phyloP scores from a whole-genome alignment of 768 basidiomycete species.

The Lentinus brumalis region DNA sequence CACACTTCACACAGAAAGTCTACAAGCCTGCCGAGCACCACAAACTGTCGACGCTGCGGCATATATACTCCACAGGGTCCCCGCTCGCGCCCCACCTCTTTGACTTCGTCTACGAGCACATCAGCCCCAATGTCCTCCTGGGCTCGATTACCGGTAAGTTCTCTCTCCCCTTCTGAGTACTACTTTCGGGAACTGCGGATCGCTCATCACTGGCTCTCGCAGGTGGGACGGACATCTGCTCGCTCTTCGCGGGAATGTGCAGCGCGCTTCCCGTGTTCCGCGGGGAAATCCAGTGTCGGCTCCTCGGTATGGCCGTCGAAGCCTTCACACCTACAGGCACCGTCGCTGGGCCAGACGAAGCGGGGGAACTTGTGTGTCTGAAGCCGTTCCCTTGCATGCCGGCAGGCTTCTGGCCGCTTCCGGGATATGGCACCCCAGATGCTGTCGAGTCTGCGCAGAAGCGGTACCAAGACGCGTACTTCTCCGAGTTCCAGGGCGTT shows the following conservation, averaged over 20 bases:
- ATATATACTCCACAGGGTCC: conserved; percentile 82
- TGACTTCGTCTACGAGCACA: conserved; percentile 73
- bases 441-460: conserved; percentile 55
- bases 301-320: conserved; percentile 80
- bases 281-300: conserved; percentile 81
- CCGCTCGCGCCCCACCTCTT: conserved; percentile 70
- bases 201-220: conserved; percentile 6
- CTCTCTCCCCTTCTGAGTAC: conserved; percentile 2
- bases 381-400: conserved; percentile 82
- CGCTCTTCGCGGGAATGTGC: conserved; percentile 80
- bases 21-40: conserved; percentile 72
- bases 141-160: conserved; percentile 72
- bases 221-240: conserved; percentile 87
- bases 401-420: conserved; percentile 78
- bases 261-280: conserved; percentile 75
- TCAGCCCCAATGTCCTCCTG: conserved; percentile 62
- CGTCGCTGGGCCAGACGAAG: conserved; percentile 46
- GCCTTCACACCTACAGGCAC: conserved; percentile 52
- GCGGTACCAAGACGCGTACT: conserved; percentile 72
- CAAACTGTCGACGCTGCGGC: conserved; percentile 55
- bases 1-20: conserved; percentile 48
- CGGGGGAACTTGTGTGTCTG: conserved; percentile 73
- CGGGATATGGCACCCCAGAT: conserved; percentile 58
- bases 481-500: conserved; percentile 61
- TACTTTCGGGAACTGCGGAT: neutral